phyloP scores from a whole-genome alignment of 164 flowering plant genomes.

The Brasenia schreberi region DNA sequence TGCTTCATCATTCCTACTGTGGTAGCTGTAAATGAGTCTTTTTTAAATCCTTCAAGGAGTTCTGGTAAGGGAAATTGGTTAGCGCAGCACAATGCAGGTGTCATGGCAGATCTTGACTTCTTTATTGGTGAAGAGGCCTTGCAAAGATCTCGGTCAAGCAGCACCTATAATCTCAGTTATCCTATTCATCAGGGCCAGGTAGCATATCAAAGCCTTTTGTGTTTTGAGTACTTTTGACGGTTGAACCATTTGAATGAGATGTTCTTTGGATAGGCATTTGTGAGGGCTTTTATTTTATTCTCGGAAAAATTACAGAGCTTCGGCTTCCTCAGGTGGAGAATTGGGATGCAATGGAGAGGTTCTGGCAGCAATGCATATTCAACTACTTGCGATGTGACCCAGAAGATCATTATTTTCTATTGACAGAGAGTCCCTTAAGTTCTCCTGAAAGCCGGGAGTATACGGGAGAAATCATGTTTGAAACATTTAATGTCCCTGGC shows the following conservation, averaged over 20 bases:
- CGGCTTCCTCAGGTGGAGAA: slow-evolving; percentile 39
- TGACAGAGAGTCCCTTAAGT: slow-evolving; percentile 94
- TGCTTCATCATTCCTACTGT: slow-evolving; percentile 31
- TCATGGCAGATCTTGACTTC: slow-evolving; percentile 98
- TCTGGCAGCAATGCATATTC: slow-evolving; percentile 98
- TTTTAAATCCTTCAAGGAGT: slow-evolving; percentile 50
- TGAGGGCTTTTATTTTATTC: background rate
- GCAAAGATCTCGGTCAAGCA: slow-evolving; percentile 58
- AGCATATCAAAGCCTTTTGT: background rate
- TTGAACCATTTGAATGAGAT: background rate
- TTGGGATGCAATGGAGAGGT: slow-evolving; percentile 99
- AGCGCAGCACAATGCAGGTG: slow-evolving; percentile 89
- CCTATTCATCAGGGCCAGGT: slow-evolving; percentile 79
- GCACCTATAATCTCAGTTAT: slow-evolving; percentile 63
- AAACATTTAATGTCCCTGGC: slow-evolving; percentile 98
- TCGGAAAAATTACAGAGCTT: background rate
- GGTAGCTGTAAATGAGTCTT: slow-evolving; percentile 87
- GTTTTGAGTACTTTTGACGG: background rate
- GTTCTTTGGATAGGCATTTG: background rate
- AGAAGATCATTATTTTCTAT: slow-evolving; percentile 90
- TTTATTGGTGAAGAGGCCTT: slow-evolving; percentile 88
- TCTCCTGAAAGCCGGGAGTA: slow-evolving; percentile 95
- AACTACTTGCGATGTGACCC: slow-evolving; percentile 96
- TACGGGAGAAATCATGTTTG: slow-evolving; percentile 98
- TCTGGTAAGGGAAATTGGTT: slow-evolving; percentile 62